Conservation (phyloP, 352 stramenopile genomes). For the Aphanomyces euteiches region DNA sequence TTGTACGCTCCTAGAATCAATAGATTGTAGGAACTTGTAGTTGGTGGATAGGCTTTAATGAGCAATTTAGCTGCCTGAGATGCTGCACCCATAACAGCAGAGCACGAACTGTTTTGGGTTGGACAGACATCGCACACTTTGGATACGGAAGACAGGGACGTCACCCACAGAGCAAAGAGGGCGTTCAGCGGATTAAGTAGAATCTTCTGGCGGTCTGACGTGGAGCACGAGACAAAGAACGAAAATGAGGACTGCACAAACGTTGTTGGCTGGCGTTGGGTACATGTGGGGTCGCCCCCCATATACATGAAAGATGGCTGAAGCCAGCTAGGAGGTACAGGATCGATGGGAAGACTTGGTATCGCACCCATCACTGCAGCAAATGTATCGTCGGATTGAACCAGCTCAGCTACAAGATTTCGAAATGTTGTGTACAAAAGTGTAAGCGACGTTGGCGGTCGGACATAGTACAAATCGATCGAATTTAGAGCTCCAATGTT, state of each 20-base stretch:
- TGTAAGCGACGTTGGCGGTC: background rate
- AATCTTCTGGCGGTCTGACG: slow-evolving; percentile 1
- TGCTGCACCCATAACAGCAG: no score
- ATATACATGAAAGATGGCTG: background rate
- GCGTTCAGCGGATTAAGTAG: background rate
- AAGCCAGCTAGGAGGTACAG: background rate
- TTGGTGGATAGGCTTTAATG: no score
- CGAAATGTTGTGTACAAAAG: slow-evolving; percentile 1
- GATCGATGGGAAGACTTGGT: background rate
- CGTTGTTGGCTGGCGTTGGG: background rate
- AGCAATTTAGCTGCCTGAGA: no score
- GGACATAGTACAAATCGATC: slow-evolving; percentile 11
- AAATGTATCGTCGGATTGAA: background rate
- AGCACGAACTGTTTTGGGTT: no score
- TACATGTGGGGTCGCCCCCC: slow-evolving; percentile 15
- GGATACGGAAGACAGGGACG: no score
- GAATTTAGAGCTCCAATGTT: slow-evolving; percentile 25
- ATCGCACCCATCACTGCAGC: background rate
- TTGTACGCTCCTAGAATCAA: no score
- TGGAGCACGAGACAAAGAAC: slow-evolving; percentile 12
- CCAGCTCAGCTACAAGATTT: background rate
- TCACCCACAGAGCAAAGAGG: background rate
- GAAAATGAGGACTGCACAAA: slow-evolving; percentile 22
- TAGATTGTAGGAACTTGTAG: no score
- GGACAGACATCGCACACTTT: no score